phyloP scores from a whole-genome alignment of 2,329 filamentous ascomycete species.

The Pseudofabraea citricarpa region DNA sequence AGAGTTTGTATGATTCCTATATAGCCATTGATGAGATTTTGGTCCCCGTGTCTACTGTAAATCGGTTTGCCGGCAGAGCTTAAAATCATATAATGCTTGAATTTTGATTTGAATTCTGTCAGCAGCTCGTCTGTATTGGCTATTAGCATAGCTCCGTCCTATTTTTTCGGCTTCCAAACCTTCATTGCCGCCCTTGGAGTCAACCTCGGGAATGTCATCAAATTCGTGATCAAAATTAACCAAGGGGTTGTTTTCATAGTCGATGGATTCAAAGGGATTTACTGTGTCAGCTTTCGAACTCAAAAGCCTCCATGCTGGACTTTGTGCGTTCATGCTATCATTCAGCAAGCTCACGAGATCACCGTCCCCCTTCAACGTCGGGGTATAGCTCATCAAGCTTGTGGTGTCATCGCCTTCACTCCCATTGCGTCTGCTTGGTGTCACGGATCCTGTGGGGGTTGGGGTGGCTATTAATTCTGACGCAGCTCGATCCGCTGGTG shows the following conservation, averaged over 20 bases:
- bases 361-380: conserved; percentile 47
- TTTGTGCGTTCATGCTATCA: conserved; percentile 62
- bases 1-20: conserved; percentile 96
- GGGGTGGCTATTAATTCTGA: conserved; percentile 23
- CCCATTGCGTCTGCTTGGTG: conserved; percentile 29
- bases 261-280: conserved; percentile 55
- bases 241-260: conserved; percentile 47
- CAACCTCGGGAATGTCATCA: conserved; percentile 61
- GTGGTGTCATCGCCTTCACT: conserved; percentile 45
- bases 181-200: conserved; percentile 49
- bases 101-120: conserved; percentile 78
- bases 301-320: conserved; percentile 64
- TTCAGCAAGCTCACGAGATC: conserved; percentile 81
- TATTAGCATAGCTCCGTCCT: too few species aligned
- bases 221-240: conserved; percentile 74
- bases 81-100: conserved; percentile 95
- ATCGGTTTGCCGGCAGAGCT: conserved; percentile 97
- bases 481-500: conserved; percentile 27
- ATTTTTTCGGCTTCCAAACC: too few species aligned
- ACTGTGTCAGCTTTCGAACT: conserved; percentile 56
- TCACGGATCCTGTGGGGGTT: conserved; percentile 16
- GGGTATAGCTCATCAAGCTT: conserved; percentile 44
- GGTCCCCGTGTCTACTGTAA: conserved; percentile 90
- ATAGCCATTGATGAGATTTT: conserved; percentile 84
- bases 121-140: conserved; percentile 39